A percentile compares a stretch with the other conserved stretches of the same genome.
phyloP scores from a whole-genome alignment of 371 early-diverging fungal species.

The Apophysomyces trapeziformis region DNA sequence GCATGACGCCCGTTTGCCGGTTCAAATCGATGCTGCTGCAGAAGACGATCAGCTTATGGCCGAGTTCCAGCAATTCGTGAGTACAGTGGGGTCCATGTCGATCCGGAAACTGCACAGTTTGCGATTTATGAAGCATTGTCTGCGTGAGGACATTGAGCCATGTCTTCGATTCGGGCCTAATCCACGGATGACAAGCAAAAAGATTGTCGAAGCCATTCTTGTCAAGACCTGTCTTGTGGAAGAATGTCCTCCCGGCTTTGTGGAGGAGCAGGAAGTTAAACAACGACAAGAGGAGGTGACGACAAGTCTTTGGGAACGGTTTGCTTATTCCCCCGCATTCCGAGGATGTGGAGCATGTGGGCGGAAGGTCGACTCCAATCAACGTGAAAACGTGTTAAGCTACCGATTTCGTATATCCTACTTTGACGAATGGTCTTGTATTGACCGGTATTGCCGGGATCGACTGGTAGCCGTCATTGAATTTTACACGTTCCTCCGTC shows the following conservation, averaged over 20 bases:
- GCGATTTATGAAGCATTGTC: constrained; percentile 72
- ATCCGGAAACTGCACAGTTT: constrained; percentile 71
- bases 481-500: constrained; percentile 79
- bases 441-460: constrained; percentile 80
- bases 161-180: constrained; percentile 91
- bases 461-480: constrained; percentile 76
- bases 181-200: constrained; percentile 76
- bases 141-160: constrained; percentile 79
- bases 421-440: constrained; percentile 73
- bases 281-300: constrained; percentile 32
- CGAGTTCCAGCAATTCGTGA: constrained; percentile 26
- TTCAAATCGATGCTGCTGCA: constrained; percentile 17
- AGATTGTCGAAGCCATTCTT: constrained; percentile 83
- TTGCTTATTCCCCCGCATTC: constrained; percentile 43
- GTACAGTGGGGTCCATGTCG: constrained; percentile 36
- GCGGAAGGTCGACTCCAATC: constrained; percentile 23
- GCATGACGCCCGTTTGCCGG: background rate
- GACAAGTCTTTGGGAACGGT: constrained; percentile 57
- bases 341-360: constrained; percentile 50
- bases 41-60: constrained; percentile 25
- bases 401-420: constrained; percentile 76
- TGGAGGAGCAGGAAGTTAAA: constrained; percentile 26
- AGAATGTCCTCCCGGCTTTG: constrained; percentile 50
- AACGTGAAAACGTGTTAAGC: constrained; percentile 58
- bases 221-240: constrained; percentile 80